These are phyloP conservation scores for Achlya hypogyna DNA, from an alignment of 352 stramenopile species.

Conservation along the genomic window DNA sequence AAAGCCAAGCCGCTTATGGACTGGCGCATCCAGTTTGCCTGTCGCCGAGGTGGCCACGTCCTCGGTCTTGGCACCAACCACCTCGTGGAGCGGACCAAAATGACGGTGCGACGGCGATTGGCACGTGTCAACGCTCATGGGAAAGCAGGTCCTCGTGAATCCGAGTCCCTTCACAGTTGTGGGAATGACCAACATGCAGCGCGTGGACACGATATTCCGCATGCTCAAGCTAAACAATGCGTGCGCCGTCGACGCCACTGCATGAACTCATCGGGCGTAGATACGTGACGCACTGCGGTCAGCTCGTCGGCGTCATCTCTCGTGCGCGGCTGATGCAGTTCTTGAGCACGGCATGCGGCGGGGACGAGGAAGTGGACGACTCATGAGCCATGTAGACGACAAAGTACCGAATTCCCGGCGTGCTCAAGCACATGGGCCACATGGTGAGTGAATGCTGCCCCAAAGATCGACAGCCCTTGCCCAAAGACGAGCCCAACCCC, in stretches of 20 bases:
- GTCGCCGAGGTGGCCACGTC: slow-evolving; percentile 54
- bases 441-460: slow-evolving; percentile 4
- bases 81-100: slow-evolving; percentile 43
- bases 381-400: slow-evolving; percentile 14
- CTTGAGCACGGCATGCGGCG: slow-evolving; percentile 38
- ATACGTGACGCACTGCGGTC: slow-evolving; percentile 58
- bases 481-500: slow-evolving; percentile 10
- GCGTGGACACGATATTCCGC: slow-evolving; percentile 77
- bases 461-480: not conserved
- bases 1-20: slow-evolving; percentile 28
- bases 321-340: slow-evolving; percentile 74
- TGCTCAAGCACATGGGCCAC: slow-evolving; percentile 14
- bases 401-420: slow-evolving; percentile 20
- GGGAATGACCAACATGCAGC: slow-evolving; percentile 76
- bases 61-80: slow-evolving; percentile 69
- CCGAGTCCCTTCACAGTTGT: slow-evolving; percentile 74
- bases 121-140: not conserved
- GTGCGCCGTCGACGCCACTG: slow-evolving; percentile 31
- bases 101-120: slow-evolving; percentile 29
- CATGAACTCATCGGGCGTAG: not conserved
- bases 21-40: slow-evolving; percentile 57
- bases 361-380: too few species aligned
- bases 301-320: slow-evolving; percentile 69
- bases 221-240: slow-evolving; percentile 87
- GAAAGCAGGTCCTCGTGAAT: slow-evolving; percentile 40